phyloP scores from a whole-genome alignment of 768 basidiomycete genomes.

The Psilocybe cubensis region DNA sequence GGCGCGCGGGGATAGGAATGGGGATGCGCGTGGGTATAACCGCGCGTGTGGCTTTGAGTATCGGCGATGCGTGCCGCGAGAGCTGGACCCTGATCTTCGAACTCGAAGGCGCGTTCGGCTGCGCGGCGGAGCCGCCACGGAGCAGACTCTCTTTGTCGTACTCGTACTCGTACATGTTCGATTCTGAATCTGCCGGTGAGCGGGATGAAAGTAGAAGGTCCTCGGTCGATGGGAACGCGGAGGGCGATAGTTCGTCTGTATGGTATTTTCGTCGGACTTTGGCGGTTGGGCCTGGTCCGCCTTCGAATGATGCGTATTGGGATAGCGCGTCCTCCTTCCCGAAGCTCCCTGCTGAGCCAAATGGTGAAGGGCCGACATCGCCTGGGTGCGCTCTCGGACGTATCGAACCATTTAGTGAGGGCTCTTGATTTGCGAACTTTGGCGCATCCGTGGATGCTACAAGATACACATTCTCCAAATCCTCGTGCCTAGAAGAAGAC shows the following conservation, averaged over 20 bases:
- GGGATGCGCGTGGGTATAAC: too few relatives aligned
- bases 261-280: conserved; percentile 21
- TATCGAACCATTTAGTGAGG: conserved; percentile 14
- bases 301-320: neutral
- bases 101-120: neutral
- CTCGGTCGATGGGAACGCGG: conserved; percentile 3
- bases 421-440: conserved; percentile 8
- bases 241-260: conserved; percentile 14
- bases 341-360: neutral
- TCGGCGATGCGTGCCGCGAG: neutral
- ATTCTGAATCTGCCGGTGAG: neutral
- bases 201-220: conserved; percentile 1
- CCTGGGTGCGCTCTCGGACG: conserved; percentile 1
- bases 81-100: conserved; percentile 1
- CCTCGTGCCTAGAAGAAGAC: neutral
- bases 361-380: neutral
- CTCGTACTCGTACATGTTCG: neutral
- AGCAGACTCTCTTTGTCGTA: conserved; percentile 10
- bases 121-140: neutral
- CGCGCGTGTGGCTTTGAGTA: neutral
- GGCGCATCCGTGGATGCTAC: neutral
- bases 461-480: neutral
- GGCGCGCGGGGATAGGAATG: neutral
- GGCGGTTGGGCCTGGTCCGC: conserved; percentile 2
- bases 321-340: conserved; percentile 5